phyloP scores from a whole-genome alignment of 1,284 basidiomycete genomes.

The Heliocybe sulcata region DNA sequence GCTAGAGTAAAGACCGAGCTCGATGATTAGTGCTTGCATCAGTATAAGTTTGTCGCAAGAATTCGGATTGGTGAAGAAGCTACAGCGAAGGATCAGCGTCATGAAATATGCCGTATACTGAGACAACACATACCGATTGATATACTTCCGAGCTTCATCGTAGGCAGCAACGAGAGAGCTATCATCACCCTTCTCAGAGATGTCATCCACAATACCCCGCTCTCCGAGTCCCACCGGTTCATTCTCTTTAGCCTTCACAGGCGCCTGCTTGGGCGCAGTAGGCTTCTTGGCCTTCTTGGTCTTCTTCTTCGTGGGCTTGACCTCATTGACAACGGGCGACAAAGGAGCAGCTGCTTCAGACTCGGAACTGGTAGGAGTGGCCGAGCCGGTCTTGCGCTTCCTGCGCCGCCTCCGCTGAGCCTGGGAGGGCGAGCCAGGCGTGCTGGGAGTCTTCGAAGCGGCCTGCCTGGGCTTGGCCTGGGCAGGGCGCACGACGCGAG shows the following conservation, averaged over 20 bases:
- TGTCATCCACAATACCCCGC: conserved; percentile 43
- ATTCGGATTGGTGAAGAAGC: neutral
- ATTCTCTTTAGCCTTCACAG: conserved; percentile 4
- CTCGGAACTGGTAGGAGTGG: neutral
- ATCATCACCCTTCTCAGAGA: conserved; percentile 37
- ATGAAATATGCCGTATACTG: neutral
- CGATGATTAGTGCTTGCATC: conserved; percentile 34
- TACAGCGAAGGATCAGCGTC: neutral
- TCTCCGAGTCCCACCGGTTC: conserved; percentile 19
- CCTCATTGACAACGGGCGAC: conserved; percentile 3
- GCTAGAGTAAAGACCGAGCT: conserved; percentile 41
- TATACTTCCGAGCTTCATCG: conserved; percentile 40
- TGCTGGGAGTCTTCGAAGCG: neutral
- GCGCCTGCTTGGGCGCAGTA: neutral
- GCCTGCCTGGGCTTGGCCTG: neutral
- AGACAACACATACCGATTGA: neutral
- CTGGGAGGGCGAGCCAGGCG: neutral
- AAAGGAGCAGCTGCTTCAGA: conserved; percentile 2
- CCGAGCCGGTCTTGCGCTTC: conserved; percentile 6
- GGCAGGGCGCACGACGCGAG: neutral
- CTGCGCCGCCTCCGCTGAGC: conserved; percentile 9
- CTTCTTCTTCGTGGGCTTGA: conserved; percentile 12
- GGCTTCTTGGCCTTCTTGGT: conserved; percentile 11
- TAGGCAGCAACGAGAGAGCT: conserved; percentile 18
- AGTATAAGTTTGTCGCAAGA: conserved; percentile 8